phyloP scores from a whole-genome alignment of 257 asterid species.

The Solanum virginianum region DNA sequence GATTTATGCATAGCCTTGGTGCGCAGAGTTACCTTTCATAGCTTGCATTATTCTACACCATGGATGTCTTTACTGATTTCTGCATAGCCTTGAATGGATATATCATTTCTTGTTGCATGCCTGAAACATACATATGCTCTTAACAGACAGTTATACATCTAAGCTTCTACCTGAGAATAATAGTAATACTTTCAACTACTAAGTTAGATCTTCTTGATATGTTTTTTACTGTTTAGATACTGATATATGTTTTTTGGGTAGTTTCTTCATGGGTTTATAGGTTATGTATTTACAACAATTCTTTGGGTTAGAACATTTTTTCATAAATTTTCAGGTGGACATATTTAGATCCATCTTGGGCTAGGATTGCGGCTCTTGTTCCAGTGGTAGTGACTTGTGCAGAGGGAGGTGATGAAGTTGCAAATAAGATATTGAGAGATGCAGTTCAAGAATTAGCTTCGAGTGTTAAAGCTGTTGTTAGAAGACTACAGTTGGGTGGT shows the following conservation, averaged over 20 bases:
- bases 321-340: slow-evolving; percentile 50
- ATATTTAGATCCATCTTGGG: slow-evolving; percentile 75
- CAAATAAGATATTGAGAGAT: slow-evolving; percentile 40
- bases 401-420: slow-evolving; percentile 59
- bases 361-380: slow-evolving; percentile 63
- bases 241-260: not conserved
- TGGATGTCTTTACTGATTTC: not conserved
- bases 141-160: not conserved
- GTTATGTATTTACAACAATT: not conserved
- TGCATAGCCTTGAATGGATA: not conserved
- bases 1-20: not conserved
- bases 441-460: slow-evolving; percentile 65
- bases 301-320: not conserved
- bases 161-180: not conserved
- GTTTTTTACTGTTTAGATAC: not conserved
- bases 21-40: not conserved
- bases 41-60: not conserved
- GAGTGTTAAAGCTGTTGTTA: slow-evolving; percentile 77
- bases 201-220: not conserved
- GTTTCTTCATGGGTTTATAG: not conserved
- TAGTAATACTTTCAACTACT: not conserved
- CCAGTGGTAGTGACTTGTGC: slow-evolving; percentile 62
- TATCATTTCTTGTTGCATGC: not conserved
- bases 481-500: slow-evolving; percentile 55
- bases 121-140: not conserved